Conservation (phyloP, 208 protist genomes). For the Leishmania aethiopica region DNA sequence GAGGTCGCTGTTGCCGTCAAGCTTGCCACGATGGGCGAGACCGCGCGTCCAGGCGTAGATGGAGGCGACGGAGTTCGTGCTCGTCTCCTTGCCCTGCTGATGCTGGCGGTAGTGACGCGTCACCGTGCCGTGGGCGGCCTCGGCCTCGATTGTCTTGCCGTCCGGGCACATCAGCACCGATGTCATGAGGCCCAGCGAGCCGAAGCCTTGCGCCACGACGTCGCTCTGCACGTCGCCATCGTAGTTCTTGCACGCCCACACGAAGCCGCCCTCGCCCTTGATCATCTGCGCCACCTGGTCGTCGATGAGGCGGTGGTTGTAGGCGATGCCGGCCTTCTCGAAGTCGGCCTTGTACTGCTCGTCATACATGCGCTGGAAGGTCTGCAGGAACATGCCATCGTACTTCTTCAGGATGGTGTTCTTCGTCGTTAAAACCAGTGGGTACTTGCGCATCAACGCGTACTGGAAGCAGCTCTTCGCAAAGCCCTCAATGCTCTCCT, state of each 20-base stretch:
- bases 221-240: constrained; percentile 99
- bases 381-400: constrained; percentile 97
- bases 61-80: constrained; percentile 98
- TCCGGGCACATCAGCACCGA: constrained; percentile 97
- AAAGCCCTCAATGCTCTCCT: constrained; percentile 96
- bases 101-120: constrained; percentile 97
- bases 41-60: constrained; percentile 98
- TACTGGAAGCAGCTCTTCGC: constrained; percentile 95
- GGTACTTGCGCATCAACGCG: constrained; percentile 90
- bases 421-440: constrained; percentile 96
- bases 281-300: constrained; percentile 97
- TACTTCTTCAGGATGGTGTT: constrained; percentile 99
- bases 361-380: constrained; percentile 96
- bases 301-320: constrained; percentile 98
- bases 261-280: constrained; percentile 93
- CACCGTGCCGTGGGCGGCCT: constrained; percentile 98
- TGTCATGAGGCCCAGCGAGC: constrained; percentile 98
- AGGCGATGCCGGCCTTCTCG: constrained; percentile 88
- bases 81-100: constrained; percentile 96
- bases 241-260: constrained; percentile 99
- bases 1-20: constrained; percentile 94
- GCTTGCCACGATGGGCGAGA: constrained; percentile 94
- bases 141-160: constrained; percentile 97
- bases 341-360: constrained; percentile 87
- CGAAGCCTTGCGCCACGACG: constrained; percentile 97